Evolutionary conservation across 805 yeast species (phyloP).

Genomic region (Metschnikowia lunata): DNA sequence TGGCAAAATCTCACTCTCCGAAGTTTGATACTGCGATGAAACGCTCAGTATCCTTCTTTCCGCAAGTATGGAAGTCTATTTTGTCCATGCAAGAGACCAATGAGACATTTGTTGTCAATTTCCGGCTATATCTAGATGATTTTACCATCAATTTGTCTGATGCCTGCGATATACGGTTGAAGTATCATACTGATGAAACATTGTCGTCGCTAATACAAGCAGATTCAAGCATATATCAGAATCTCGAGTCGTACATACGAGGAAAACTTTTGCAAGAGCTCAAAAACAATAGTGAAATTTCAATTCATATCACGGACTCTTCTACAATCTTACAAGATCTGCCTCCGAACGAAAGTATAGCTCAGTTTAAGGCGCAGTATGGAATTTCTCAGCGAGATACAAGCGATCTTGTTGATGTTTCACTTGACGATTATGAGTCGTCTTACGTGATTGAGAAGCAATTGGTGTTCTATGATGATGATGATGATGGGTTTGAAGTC

Average conservation of each 20-base stretch:
- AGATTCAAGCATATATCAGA: slow-evolving; percentile 23
- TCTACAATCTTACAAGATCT: slow-evolving; percentile 17
- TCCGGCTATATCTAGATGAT: slow-evolving; percentile 22
- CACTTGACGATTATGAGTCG: slow-evolving; percentile 10
- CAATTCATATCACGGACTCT: slow-evolving; percentile 12
- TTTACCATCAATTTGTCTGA: slow-evolving; percentile 19
- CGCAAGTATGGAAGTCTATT: slow-evolving; percentile 14
- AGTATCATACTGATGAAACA: slow-evolving; percentile 29
- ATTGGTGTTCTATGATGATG: slow-evolving; percentile 8
- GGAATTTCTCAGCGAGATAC: neutral
- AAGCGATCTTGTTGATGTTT: slow-evolving; percentile 5
- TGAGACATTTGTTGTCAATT: slow-evolving; percentile 33
- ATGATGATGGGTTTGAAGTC: slow-evolving; percentile 6
- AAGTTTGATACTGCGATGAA: slow-evolving; percentile 1
- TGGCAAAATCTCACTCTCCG: slow-evolving; percentile 22
- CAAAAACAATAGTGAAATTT: slow-evolving; percentile 9
- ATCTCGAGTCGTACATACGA: slow-evolving; percentile 27
- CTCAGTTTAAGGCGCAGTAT: slow-evolving; percentile 2
- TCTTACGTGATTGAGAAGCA: slow-evolving; percentile 11
- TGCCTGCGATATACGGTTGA: slow-evolving; percentile 15
- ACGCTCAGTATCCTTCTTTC: slow-evolving; percentile 5
- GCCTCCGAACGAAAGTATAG: slow-evolving; percentile 12
- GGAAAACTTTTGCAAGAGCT: slow-evolving; percentile 15
- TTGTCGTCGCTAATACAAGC: slow-evolving; percentile 26
- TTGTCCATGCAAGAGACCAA: slow-evolving; percentile 12